Evolutionary conservation across 345 rosid genomes (phyloP).

Genomic region (Citrus australasica): DNA sequence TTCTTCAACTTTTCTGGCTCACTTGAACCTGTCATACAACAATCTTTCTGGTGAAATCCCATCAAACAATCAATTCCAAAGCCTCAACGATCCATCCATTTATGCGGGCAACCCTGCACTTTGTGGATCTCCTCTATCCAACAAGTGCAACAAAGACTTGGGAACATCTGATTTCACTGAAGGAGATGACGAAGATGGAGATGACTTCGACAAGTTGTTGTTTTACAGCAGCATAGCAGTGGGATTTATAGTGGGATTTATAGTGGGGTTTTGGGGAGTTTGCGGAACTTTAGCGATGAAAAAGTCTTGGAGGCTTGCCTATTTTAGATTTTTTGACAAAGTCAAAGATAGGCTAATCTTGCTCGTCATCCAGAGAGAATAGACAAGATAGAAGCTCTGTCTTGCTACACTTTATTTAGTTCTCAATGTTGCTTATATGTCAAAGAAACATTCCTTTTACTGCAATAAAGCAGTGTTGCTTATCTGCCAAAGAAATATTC

Average conservation of each 20-base stretch:
- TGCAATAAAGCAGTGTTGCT: no score
- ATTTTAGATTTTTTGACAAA: background rate
- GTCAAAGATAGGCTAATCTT: background rate
- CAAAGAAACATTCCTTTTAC: no score
- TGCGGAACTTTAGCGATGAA: background rate
- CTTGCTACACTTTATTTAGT: no score
- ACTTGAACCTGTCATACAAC: constrained; percentile 22
- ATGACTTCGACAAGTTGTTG: background rate
- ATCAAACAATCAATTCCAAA: constrained; percentile 17
- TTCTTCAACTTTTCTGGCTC: background rate
- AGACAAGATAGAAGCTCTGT: no score
- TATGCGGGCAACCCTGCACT: constrained; percentile 19
- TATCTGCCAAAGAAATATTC: no score
- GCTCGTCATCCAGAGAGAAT: no score
- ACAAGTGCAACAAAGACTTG: background rate
- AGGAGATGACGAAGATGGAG: background rate
- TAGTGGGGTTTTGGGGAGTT: constrained; percentile 3
- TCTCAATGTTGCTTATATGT: no score
- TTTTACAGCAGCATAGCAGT: background rate
- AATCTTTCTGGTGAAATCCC: constrained; percentile 25
- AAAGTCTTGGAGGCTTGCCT: constrained; percentile 1
- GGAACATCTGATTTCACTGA: background rate
- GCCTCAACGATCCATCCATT: constrained; percentile 20
- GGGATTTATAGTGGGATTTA: background rate
- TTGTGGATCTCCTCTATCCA: constrained; percentile 13